These are phyloP conservation scores for Neurospora pannonica DNA, from an alignment of 495 filamentous ascomycete genomes.

Conservation along the genomic window DNA sequence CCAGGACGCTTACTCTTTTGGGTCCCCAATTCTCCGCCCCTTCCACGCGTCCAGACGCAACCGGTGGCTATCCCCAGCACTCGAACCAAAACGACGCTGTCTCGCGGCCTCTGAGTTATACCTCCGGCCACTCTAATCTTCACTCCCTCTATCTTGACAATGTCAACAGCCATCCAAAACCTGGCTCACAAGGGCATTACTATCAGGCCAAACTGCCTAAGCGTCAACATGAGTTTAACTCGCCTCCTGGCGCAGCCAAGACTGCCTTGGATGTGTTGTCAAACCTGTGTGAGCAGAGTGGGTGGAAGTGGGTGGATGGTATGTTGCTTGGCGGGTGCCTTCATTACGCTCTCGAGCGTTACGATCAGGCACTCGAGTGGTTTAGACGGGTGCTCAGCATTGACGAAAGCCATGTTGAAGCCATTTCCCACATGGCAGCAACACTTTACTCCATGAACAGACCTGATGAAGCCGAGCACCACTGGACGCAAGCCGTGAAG, in stretches of 20 bases:
- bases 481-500: conserved; percentile 79
- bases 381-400: conserved; percentile 77
- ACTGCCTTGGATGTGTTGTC: conserved; percentile 71
- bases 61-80: conserved; percentile 12
- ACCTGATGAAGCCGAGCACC: conserved; percentile 71
- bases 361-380: conserved; percentile 78
- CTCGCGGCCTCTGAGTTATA: conserved; percentile 4
- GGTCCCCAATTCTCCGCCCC: neutral
- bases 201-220: conserved; percentile 13
- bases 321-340: conserved; percentile 90
- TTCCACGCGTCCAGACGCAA: conserved; percentile 2
- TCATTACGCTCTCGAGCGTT: conserved; percentile 84
- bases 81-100: conserved; percentile 15
- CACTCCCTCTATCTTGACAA: neutral
- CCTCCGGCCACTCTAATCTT: neutral
- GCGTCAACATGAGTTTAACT: conserved; percentile 10
- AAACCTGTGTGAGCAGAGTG: conserved; percentile 73
- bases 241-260: conserved; percentile 44
- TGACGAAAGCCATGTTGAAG: conserved; percentile 87
- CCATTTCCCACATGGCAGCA: conserved; percentile 86
- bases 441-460: conserved; percentile 76
- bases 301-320: conserved; percentile 91
- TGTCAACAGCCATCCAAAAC: conserved; percentile 1
- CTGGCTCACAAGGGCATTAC: conserved; percentile 1
- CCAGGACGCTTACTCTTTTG: conserved; percentile 18